phyloP scores from a whole-genome alignment of 2,329 filamentous ascomycete species.

The Beauveria pseudobassiana region DNA sequence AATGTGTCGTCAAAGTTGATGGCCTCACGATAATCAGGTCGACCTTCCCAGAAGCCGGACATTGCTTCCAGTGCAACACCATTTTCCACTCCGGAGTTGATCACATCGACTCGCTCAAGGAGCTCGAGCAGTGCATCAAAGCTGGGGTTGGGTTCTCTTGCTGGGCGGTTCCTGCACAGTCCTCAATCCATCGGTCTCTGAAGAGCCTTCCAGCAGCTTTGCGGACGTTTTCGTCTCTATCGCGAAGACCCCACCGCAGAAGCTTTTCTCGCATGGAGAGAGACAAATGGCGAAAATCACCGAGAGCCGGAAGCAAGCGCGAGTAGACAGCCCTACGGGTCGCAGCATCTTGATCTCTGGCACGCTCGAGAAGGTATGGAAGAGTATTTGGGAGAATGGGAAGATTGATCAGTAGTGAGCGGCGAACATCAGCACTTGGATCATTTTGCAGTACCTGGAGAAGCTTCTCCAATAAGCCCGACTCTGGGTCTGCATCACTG shows the following conservation, averaged over 20 bases:
- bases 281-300: conserved; percentile 89
- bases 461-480: conserved; percentile 72
- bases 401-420: conserved; percentile 83
- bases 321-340: conserved; percentile 85
- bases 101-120: conserved; percentile 86
- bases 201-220: conserved; percentile 88
- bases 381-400: conserved; percentile 76
- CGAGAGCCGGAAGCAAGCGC: conserved; percentile 75
- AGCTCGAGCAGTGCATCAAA: conserved; percentile 84
- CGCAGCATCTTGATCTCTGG: conserved; percentile 77
- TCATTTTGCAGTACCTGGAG: conserved; percentile 89
- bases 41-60: conserved; percentile 91
- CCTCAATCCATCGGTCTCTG: conserved; percentile 94
- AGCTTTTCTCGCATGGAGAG: conserved; percentile 93
- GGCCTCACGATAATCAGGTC: conserved; percentile 71
- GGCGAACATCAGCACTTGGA: conserved; percentile 84
- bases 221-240: conserved; percentile 88
- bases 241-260: conserved; percentile 85
- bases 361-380: conserved; percentile 81
- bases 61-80: conserved; percentile 91
- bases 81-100: conserved; percentile 81
- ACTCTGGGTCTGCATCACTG: conserved; percentile 54
- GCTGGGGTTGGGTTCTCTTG: conserved; percentile 55
- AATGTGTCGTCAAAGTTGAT: conserved; percentile 66
- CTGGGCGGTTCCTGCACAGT: conserved; percentile 67